These are phyloP conservation scores for Nothopassalora personata DNA, from an alignment of 2,329 filamentous ascomycete genomes.

Conservation along the genomic window DNA sequence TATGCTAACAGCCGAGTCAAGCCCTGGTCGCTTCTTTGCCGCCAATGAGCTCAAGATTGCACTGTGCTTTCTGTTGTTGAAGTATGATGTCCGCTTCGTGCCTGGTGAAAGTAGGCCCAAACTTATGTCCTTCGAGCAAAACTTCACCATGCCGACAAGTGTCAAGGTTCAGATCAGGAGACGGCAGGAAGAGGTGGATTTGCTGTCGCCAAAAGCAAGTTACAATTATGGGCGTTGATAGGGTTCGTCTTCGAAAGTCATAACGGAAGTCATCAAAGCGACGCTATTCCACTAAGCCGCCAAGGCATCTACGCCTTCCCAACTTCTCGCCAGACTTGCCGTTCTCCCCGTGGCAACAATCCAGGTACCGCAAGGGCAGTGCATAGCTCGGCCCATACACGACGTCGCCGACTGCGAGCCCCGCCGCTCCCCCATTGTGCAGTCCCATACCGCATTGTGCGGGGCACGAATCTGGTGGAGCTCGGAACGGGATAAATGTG, in stretches of 20 bases:
- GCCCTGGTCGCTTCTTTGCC: slow-evolving; percentile 34
- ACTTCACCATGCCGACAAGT: background rate
- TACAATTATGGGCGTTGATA: no score
- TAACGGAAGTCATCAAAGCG: no score
- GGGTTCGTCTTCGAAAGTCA: no score
- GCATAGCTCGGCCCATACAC: background rate
- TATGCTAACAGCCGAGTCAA: background rate
- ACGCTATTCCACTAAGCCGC: no score
- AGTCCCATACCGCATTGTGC: background rate
- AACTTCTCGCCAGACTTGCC: no score
- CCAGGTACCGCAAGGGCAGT: background rate
- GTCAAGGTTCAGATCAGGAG: background rate
- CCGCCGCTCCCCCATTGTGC: background rate
- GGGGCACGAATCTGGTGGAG: background rate
- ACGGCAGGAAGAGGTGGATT: background rate
- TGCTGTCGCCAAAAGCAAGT: background rate
- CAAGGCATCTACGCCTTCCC: no score
- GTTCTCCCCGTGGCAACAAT: no score
- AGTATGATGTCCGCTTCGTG: slow-evolving; percentile 28
- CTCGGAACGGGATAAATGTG: background rate
- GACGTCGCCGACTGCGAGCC: background rate
- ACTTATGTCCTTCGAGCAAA: background rate
- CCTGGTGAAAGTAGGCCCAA: background rate
- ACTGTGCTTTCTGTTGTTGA: slow-evolving; percentile 29
- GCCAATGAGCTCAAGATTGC: slow-evolving; percentile 32